Percentiles rank a stretch among this genome's conserved stretches.
Evolutionary conservation across 2,329 filamentous ascomycete species (phyloP).

Genomic region (Juglanconis juglandina): DNA sequence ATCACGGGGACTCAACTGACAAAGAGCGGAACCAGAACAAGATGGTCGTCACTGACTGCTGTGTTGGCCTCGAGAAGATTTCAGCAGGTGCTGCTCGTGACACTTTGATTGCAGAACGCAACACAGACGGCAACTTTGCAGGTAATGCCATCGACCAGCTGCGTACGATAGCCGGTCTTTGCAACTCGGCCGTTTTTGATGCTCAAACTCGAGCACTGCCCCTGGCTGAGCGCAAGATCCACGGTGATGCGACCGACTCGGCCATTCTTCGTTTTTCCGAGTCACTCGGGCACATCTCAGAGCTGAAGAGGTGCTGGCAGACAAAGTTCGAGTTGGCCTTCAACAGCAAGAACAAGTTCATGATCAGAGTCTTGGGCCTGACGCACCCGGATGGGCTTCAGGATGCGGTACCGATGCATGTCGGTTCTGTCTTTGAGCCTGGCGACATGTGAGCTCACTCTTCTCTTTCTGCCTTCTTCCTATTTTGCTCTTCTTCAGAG

Average conservation of each 20-base stretch:
- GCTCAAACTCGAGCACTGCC: slow-evolving; percentile 58
- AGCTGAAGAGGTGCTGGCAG: slow-evolving; percentile 61
- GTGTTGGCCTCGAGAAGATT: slow-evolving; percentile 51
- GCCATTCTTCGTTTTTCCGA: slow-evolving; percentile 72
- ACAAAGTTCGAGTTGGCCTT: slow-evolving; percentile 68
- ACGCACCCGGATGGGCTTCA: slow-evolving; percentile 34
- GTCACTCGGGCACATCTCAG: slow-evolving; percentile 55
- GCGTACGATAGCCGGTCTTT: slow-evolving; percentile 60
- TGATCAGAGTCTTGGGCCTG: slow-evolving; percentile 61
- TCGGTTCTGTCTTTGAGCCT: slow-evolving; percentile 32
- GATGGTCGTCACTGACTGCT: slow-evolving; percentile 70
- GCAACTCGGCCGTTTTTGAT: slow-evolving; percentile 75
- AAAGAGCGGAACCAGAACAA: slow-evolving; percentile 48
- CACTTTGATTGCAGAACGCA: slow-evolving; percentile 27
- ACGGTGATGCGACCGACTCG: slow-evolving; percentile 74
- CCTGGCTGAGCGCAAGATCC: slow-evolving; percentile 59
- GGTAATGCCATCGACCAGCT: slow-evolving; percentile 54
- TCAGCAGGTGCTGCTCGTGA: slow-evolving; percentile 50
- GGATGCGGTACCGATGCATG: slow-evolving; percentile 35
- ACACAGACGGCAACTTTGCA: slow-evolving; percentile 23
- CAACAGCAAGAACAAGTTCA: slow-evolving; percentile 82
- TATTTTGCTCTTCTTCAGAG: no score
- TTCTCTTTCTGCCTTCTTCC: neutral
- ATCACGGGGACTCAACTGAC: neutral
- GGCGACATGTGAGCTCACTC: slow-evolving; percentile 33